Percentiles rank a stretch among this genome's conserved stretches.
Evolutionary conservation across 192 early-diverging fungal species (phyloP).

Genomic region (Linnemannia zychae): DNA sequence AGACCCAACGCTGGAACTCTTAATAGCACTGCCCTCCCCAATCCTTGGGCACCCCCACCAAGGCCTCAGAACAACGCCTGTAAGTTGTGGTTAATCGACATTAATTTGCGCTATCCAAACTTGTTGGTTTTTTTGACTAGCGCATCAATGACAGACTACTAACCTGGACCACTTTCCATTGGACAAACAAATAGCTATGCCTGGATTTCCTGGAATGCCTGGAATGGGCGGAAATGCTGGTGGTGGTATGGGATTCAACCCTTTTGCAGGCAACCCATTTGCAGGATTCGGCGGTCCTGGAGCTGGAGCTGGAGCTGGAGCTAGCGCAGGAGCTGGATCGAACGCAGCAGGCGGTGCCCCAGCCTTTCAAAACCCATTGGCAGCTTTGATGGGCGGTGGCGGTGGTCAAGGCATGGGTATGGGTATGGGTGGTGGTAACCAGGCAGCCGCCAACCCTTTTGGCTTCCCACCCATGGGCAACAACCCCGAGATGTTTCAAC

Average conservation of each 20-base stretch:
- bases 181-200: background rate
- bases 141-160: background rate
- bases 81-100: background rate
- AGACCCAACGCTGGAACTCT: conserved; percentile 61
- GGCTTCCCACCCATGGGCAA: conserved; percentile 41
- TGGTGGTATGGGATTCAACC: conserved; percentile 27
- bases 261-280: conserved; percentile 46
- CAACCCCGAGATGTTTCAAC: conserved; percentile 56
- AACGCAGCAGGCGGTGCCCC: conserved; percentile 1
- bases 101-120: background rate
- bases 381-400: conserved; percentile 32
- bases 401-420: too few species aligned
- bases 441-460: conserved; percentile 31
- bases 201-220: conserved; percentile 31
- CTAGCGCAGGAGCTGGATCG: background rate
- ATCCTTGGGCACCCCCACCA: conserved; percentile 66
- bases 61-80: conserved; percentile 30
- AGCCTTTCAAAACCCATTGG: conserved; percentile 21
- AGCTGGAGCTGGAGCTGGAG: background rate
- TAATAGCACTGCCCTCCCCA: conserved; percentile 68
- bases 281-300: conserved; percentile 18
- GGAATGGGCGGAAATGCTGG: conserved; percentile 19
- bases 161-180: background rate
- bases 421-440: conserved; percentile 14
- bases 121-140: background rate